A percentile compares a stretch with the other conserved stretches of the same genome.
phyloP scores from a whole-genome alignment of 495 filamentous ascomycete genomes.

The Zalerion maritima region DNA sequence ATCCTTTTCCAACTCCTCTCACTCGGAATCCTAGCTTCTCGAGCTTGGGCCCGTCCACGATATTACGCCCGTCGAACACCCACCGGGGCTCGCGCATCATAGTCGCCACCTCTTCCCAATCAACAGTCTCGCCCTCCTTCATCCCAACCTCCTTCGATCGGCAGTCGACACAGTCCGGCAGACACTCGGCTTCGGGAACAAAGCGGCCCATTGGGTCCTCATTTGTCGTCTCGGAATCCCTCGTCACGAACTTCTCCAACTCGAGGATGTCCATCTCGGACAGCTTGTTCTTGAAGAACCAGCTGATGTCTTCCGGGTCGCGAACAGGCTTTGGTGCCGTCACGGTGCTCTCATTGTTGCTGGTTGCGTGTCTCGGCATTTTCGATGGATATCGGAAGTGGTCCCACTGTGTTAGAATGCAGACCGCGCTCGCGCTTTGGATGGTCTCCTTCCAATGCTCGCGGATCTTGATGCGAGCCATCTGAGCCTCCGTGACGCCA shows the following conservation, averaged over 20 bases:
- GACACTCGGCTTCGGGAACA: slow-evolving; percentile 18
- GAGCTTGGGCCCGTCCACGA: slow-evolving; percentile 42
- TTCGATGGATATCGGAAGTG: slow-evolving; percentile 33
- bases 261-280: slow-evolving; percentile 21
- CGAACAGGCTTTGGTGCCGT: too few relatives aligned
- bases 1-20: too few relatives aligned
- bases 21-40: slow-evolving; percentile 41
- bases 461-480: slow-evolving; percentile 23
- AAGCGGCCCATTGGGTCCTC: slow-evolving; percentile 16
- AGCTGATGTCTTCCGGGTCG: too few relatives aligned
- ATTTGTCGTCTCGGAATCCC: slow-evolving; percentile 1
- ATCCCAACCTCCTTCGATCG: slow-evolving; percentile 11
- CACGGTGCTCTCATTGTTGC: slow-evolving; percentile 1
- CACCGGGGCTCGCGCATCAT: slow-evolving; percentile 52
- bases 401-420: slow-evolving; percentile 52
- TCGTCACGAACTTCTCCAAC: slow-evolving; percentile 16
- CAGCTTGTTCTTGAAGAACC: slow-evolving; percentile 7
- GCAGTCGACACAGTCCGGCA: slow-evolving; percentile 22
- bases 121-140: slow-evolving; percentile 10
- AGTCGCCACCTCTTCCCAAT: slow-evolving; percentile 6
- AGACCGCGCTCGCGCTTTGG: slow-evolving; percentile 32
- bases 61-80: slow-evolving; percentile 57
- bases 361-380: neutral
- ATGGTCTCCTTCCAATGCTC: slow-evolving; percentile 40
- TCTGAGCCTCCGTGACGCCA: slow-evolving; percentile 9